Base-by-base conservation (phyloP, 805 yeast species). In the Priceomyces melissophilus region DNA sequence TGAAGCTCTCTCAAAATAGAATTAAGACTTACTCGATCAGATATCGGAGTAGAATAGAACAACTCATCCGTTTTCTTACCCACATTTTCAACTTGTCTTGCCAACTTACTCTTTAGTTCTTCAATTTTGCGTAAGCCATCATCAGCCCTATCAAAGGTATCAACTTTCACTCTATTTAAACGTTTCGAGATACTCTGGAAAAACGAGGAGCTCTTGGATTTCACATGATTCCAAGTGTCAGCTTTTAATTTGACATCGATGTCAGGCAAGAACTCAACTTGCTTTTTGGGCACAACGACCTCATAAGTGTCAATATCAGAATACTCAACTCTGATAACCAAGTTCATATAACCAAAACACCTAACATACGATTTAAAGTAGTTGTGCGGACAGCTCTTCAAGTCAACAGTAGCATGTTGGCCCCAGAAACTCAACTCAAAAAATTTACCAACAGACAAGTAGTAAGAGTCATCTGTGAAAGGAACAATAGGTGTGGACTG, bases 381-480 rank as follows among this genome's bases (percentile, higher is more conserved):
- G 57, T 89, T 88, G 61, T 91, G 97, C 0, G 72, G 62, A 60
- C 99, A 93, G 15, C 75, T 71, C 30, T 49, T 37, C 13, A 40
- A 31, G 12, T 48, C 50, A 16, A 51, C 41, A 4, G 45, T 44
- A 2, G 68, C 63, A 37, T 60, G 53, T 15, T 57, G 54, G 3
- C 72, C 72, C 86, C 95, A 88, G 57, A 90, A 90, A 25, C 84
- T 70, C 15, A 90, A 67, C 64, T 93, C 98, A 16, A 93, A 67
- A 57, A 86, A 93, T 56, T 95, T 95, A 0, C 98, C 99, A 61
- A 93, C 83, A 0, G 98, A 91, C 48, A 82, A 82, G 54, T 83
- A 88, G 83, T 95, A 90, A 0, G 97, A 82, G 30, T 81, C 81
- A 37, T 88, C 91, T 52, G 86, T 84, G 83, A 95, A 79, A 13